Conservation (phyloP, 1,284 basidiomycete genomes). For the Earliella scabrosa region DNA sequence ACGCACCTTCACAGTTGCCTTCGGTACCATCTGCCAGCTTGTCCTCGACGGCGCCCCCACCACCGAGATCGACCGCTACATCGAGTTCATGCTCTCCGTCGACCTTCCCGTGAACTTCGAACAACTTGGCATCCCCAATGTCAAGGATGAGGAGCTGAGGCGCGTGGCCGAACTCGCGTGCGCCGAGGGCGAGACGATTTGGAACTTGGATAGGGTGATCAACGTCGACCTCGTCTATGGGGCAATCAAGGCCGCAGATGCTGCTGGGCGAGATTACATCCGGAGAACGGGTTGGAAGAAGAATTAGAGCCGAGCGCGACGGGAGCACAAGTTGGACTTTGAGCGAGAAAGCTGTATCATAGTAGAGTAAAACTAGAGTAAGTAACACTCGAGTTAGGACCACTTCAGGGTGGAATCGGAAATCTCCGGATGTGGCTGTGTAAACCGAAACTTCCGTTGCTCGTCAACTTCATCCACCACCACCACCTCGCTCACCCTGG, state of each 20-base stretch:
- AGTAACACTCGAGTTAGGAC: no score
- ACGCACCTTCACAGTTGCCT: conserved; percentile 30
- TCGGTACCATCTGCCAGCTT: conserved; percentile 39
- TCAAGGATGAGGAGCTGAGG: conserved; percentile 35
- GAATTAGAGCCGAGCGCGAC: not conserved
- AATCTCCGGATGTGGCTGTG: no score
- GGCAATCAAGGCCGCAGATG: conserved; percentile 39
- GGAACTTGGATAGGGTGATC: conserved; percentile 38
- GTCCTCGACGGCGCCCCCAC: conserved; percentile 33
- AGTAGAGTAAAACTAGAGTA: no score
- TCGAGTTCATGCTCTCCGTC: conserved; percentile 38
- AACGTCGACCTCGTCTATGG: conserved; percentile 35
- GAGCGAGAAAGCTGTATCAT: no score
- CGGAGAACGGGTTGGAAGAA: conserved; percentile 28
- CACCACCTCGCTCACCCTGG: no score
- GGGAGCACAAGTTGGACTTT: not conserved
- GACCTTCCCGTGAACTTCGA: conserved; percentile 38
- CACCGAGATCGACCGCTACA: conserved; percentile 36
- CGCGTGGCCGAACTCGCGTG: conserved; percentile 35
- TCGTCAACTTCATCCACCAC: no score
- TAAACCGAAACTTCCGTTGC: no score
- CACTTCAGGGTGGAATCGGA: no score
- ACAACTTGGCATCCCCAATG: conserved; percentile 36
- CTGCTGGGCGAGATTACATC: conserved; percentile 34
- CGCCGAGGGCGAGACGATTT: conserved; percentile 38